phyloP scores from a whole-genome alignment of 345 rosid genomes.

The Boechera divaricarpa region DNA sequence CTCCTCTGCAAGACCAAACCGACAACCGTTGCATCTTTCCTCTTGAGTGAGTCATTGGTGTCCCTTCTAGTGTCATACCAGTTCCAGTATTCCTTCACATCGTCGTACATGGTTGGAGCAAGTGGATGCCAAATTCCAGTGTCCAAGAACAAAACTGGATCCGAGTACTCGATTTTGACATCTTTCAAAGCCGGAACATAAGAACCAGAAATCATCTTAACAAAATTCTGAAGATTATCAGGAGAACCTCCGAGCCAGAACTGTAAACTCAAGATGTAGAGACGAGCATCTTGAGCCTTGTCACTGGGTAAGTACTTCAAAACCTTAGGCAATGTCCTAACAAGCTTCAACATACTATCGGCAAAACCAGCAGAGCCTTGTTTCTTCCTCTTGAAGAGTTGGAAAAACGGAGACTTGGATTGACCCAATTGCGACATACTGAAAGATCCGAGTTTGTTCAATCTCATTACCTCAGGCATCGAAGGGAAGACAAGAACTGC shows the following conservation, averaged over 20 bases:
- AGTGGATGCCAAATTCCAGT: constrained; percentile 97
- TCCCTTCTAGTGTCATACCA: constrained; percentile 93
- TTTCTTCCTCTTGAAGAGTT: constrained; percentile 92
- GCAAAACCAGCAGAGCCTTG: constrained; percentile 90
- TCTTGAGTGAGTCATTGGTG: constrained; percentile 72
- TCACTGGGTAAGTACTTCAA: constrained; percentile 96
- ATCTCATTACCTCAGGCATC: constrained; percentile 99
- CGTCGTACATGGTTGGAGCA: constrained; percentile 95
- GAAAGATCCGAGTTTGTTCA: constrained; percentile 94
- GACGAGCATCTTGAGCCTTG: constrained; percentile 98
- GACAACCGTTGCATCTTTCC: constrained; percentile 68
- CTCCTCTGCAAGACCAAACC: constrained; percentile 95
- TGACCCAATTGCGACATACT: constrained; percentile 98
- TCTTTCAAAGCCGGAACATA: constrained; percentile 89
- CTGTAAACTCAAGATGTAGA: constrained; percentile 93
- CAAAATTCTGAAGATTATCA: constrained; percentile 88
- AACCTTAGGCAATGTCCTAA: constrained; percentile 93
- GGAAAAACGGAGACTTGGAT: constrained; percentile 90
- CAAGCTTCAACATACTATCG: constrained; percentile 94
- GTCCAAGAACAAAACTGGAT: constrained; percentile 92
- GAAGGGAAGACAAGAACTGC: constrained; percentile 99
- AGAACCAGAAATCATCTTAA: constrained; percentile 93
- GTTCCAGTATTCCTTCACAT: constrained; percentile 92
- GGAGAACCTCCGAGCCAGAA: constrained; percentile 99
- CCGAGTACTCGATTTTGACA: constrained; percentile 72